Evolutionary conservation across 192 early-diverging fungal genomes (phyloP), one percentile per base, ranked within the genome.

Genomic region (Linnemannia exigua): DNA sequence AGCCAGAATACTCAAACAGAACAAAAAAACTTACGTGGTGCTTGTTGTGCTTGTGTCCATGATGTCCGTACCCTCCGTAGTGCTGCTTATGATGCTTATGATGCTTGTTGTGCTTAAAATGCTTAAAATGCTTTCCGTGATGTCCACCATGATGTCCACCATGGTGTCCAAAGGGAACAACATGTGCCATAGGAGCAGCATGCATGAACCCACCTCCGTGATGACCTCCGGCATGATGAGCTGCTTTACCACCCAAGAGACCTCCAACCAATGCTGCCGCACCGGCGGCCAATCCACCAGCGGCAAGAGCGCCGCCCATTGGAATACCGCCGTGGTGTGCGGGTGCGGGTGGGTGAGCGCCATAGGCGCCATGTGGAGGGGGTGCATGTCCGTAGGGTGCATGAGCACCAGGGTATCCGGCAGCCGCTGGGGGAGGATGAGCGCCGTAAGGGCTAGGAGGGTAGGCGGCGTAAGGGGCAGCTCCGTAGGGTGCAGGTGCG

Each of bases 11-110:
- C 19, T 7, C 4, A 44, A 67, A 72, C 48, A 44, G 58, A 50
- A 44, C 31, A 20, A 48, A 46, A 22, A 52, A 22, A 41, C 75
- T 77, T 77, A 76, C 74, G 9, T 76, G 67, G 58, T 72, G 74
- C 74, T 82, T 82, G 74, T 38, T 12, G 36, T 66, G 80, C 69
- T 77, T 77, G 36, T 72, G 78, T 31, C 63, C 63, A n/a, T 81
- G 67, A 50, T 81, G 79, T 22, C 47, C 58, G 69, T 68, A 11
- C 28, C 58, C 58, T n/a, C 58, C 58, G 31, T 28, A 69, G 5
- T 41, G 70, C 17, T 46, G 70, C 58, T 63, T 63, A 25, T 63
- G 25, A 15, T 63, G 28, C 58, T 63, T 63, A 33, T 63, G 25
- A 4, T 63, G 58, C 28, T 63, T 63, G 31, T 31, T 33, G 36